Evolutionary conservation across 2,329 filamentous ascomycete species (phyloP), one percentile per base, ranked within the genome.

Genomic region (Cytospora piceae): DNA sequence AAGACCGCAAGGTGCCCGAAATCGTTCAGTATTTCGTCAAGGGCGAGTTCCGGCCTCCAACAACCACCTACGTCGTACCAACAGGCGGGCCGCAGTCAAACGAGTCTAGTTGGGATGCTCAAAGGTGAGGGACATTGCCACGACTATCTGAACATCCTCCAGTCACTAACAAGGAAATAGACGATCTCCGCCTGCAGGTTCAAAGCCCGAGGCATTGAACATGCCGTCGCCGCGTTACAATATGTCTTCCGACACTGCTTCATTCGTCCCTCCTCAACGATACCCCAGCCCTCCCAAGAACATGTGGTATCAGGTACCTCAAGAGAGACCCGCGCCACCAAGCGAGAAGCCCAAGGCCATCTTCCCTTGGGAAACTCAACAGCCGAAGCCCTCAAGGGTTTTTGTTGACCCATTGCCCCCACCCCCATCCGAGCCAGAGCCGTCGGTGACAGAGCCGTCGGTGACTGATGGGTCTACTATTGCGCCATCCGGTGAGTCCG

Each of bases 231-330:
- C 88, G 64, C 87, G 87, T 63, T 98, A 98, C 77, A 84, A 86
- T 64, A 97, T 97, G 89, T 96, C 91, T 64, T 85, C 85, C 64
- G 91, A 94, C 75, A 82, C 83, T 22, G 78, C 87, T 39, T 87
- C 91, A 12, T 98, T 96, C 77, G 85, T 92, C 62, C 86, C 94
- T 37, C 94, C 94, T 22, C 77, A 81, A 67, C 83, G 86, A 61
- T 95, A 96, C 73, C 92, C 94, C 3, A 91, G 92, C 73, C 92
- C 93, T 22, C 93, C 94, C 0, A 90, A 85, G 75, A 86, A 94
- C 73, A 94, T 97, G 92, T 95, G 90, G 84, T 97, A 95, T 74
- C 82, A 94, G 72, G 85, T 96, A 42, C 93, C 93, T 6, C 87
- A 83, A 69, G 83, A 86, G 66, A 81, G 81, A 22, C 86, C 87